phyloP scores from a whole-genome alignment of 257 asterid species.

The Lycium barbarum region DNA sequence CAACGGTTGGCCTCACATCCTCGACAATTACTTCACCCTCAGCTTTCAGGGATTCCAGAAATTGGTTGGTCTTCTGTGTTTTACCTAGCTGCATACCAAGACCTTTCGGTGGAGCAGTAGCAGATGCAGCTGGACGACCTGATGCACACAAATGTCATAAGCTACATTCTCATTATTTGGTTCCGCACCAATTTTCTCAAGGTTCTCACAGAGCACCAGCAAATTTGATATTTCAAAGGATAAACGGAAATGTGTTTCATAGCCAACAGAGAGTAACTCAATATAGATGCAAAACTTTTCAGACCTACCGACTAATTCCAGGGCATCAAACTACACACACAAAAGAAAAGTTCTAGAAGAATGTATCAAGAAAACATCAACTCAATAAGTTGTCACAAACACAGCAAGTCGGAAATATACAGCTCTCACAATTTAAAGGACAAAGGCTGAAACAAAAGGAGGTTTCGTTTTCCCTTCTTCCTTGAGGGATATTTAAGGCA shows the following conservation, averaged over 20 bases:
- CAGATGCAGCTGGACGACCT: constrained; percentile 81
- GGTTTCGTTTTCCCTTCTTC: neutral
- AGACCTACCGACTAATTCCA: constrained; percentile 14
- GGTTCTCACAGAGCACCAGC: constrained; percentile 4
- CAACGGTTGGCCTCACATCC: constrained; percentile 79
- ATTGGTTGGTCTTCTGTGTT: constrained; percentile 78
- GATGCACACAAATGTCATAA: constrained; percentile 36
- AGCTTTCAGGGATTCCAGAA: constrained; percentile 88
- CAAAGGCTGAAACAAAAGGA: neutral
- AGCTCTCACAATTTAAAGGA: neutral
- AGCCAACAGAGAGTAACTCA: neutral
- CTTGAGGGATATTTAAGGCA: neutral
- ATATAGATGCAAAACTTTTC: neutral
- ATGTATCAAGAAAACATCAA: constrained; percentile 15
- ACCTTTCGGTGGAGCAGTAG: constrained; percentile 87
- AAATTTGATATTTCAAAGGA: neutral
- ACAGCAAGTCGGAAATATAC: neutral
- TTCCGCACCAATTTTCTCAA: neutral
- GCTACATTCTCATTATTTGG: constrained; percentile 15
- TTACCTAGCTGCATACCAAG: constrained; percentile 92
- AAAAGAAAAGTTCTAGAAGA: neutral
- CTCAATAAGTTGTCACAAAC: constrained; percentile 2
- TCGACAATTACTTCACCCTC: constrained; percentile 89
- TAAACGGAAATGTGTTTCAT: neutral
- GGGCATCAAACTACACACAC: neutral